phyloP scores from a whole-genome alignment of 2,329 filamentous ascomycete genomes.

The Pestalotiopsis sp. region DNA sequence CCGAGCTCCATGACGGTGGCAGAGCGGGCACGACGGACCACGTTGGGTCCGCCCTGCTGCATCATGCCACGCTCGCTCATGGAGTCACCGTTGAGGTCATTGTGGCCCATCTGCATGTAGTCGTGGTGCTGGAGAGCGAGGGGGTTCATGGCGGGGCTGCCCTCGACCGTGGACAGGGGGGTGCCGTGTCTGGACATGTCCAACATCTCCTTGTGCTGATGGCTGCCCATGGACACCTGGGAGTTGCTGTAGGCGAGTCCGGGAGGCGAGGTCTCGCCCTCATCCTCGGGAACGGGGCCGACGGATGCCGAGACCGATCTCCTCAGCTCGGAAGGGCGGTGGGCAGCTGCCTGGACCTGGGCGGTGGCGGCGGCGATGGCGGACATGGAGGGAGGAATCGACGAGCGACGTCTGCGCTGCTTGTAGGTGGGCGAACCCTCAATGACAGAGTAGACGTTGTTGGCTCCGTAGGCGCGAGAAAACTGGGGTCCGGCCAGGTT shows the following conservation, averaged over 20 bases:
- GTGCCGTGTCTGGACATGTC: constrained; percentile 89
- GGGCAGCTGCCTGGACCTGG: constrained; percentile 57
- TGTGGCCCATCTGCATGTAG: constrained; percentile 62
- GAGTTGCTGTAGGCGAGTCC: constrained; percentile 74
- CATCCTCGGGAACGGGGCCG: constrained; percentile 79
- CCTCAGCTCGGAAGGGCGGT: constrained; percentile 87
- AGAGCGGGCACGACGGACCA: constrained; percentile 86
- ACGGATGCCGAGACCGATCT: constrained; percentile 89
- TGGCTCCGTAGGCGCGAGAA: constrained; percentile 68
- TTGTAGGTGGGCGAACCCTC: constrained; percentile 99
- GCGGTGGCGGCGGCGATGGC: constrained; percentile 68
- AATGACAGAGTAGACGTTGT: constrained; percentile 92
- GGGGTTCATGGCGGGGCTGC: constrained; percentile 74
- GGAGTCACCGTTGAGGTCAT: constrained; percentile 61
- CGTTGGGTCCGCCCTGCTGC: constrained; percentile 68
- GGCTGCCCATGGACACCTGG: constrained; percentile 60
- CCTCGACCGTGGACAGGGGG: constrained; percentile 82
- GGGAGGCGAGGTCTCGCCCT: constrained; percentile 78
- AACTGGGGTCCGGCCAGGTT: constrained; percentile 82
- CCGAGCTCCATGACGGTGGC: constrained; percentile 96
- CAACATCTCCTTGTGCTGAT: constrained; percentile 77
- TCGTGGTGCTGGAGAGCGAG: constrained; percentile 73
- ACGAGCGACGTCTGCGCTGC: constrained; percentile 90
- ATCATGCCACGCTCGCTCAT: constrained; percentile 67
- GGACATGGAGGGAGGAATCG: constrained; percentile 78